A percentile compares a stretch with the other conserved stretches of the same genome.
These are phyloP conservation scores for Carex myosuroides DNA, from an alignment of 176 grass and related monocot species.

Conservation along the genomic window DNA sequence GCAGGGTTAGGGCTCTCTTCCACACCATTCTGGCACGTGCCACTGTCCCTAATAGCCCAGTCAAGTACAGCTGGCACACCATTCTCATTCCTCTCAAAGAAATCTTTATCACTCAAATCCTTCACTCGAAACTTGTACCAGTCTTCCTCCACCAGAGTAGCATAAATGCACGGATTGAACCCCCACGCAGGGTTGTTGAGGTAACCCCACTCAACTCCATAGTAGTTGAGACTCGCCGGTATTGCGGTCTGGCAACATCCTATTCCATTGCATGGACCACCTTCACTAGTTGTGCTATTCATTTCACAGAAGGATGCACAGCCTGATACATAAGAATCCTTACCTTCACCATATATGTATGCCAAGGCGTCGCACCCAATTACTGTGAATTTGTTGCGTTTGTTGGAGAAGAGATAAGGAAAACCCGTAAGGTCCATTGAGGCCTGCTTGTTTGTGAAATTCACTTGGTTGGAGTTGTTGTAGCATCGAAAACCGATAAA, in stretches of 20 bases:
- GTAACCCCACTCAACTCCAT: background rate
- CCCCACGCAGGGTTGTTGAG: background rate
- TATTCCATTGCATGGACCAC: constrained; percentile 1
- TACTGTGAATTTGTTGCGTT: constrained; percentile 20
- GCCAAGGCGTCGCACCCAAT: constrained; percentile 18
- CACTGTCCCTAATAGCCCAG: constrained; percentile 20
- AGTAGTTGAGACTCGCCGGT: background rate
- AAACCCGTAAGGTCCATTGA: too few relatives aligned
- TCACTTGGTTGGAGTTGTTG: background rate
- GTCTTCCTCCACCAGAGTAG: constrained; percentile 15
- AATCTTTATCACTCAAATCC: background rate
- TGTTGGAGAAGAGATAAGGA: background rate
- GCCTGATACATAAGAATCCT: background rate
- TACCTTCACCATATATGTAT: background rate
- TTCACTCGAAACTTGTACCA: constrained; percentile 19
- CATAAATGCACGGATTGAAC: constrained; percentile 4
- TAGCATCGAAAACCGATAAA: constrained; percentile 1
- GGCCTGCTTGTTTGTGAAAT: too few relatives aligned
- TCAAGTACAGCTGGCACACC: constrained; percentile 4
- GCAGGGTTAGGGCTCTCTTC: background rate
- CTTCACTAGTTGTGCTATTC: background rate
- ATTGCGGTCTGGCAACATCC: constrained; percentile 24
- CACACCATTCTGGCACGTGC: background rate
- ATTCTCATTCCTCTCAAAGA: background rate
- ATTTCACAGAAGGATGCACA: background rate